Base-by-base conservation (phyloP, 2,329 filamentous ascomycete species). In the Colletotrichum sp. region DNA sequence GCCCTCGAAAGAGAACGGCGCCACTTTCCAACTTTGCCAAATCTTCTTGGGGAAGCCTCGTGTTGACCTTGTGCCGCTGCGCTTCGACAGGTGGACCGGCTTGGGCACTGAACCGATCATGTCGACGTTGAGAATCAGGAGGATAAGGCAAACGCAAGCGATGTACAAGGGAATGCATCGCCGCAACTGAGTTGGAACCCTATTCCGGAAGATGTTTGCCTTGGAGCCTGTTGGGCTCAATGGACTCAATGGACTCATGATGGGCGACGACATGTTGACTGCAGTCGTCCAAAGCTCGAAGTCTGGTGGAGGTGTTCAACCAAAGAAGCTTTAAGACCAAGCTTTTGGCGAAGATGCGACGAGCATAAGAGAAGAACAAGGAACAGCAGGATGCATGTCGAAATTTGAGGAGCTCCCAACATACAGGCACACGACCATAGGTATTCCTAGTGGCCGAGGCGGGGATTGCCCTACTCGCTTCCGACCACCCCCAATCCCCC, bases 11-110 rank as follows among this genome's bases (percentile, higher is more conserved):
- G 87, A 86, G 38, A 94, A 85, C 3, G 93, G 92, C 77, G 93
- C 90, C 32, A 93, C 90, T 82, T 94, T 95, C 93, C 93, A 95
- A 1, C 92, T 93, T 83, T 95, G 93, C 93, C 93, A 95, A 78
- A 95, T 93, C 83, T 95, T 95, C 71, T 88, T 88, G 8, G 89
- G 93, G 79, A 92, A 95, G 26, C 79, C 78, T 81, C 66, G 80
- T 82, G 32, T 71, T 82, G 75, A 65, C 77, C 38, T 74, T 75
- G 66, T 73, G 71, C 67, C 18, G 21, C 60, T 15, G 26, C 65
- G 34, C 79, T 79, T 57, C 26, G 80, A 67, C 24, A 79, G 71
- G 7, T 74, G 63, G 8, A 77, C 71, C 1, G 81, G 81, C 26
- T 74, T 80, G 8, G 80, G 80, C 30, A 82, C 78, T 32, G 81